Conservation (phyloP, 202 grass and related monocot species). For the Eragrostis tef region DNA sequence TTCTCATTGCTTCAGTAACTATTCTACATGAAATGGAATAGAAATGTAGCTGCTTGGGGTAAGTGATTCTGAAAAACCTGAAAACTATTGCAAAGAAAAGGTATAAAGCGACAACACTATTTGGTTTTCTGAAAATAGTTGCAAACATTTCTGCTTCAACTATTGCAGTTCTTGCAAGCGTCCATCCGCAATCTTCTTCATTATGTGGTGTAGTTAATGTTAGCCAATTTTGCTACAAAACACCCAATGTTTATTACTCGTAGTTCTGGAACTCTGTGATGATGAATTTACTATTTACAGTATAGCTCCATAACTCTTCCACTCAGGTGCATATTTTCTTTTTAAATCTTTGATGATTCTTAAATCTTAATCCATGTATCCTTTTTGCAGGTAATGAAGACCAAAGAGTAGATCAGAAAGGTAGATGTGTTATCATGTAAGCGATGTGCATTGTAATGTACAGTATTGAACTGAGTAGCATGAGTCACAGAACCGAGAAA, state of each 20-base stretch:
- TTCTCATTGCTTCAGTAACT: constrained; percentile 34
- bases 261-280: neutral
- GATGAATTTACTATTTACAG: neutral
- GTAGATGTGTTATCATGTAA: constrained; percentile 78
- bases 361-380: neutral
- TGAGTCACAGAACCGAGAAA: constrained; percentile 37
- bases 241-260: neutral
- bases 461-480: constrained; percentile 48
- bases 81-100: constrained; percentile 31
- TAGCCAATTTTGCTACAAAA: neutral
- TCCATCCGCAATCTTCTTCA: constrained; percentile 1
- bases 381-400: constrained; percentile 70
- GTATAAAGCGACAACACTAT: neutral
- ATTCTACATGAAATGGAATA: neutral
- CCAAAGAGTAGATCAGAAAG: constrained; percentile 82
- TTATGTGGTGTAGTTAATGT: neutral
- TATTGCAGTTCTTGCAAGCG: neutral
- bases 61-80: neutral
- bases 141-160: neutral
- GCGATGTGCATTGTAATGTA: constrained; percentile 49
- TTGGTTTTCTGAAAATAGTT: neutral
- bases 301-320: neutral
- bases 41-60: neutral
- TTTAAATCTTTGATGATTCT: neutral
- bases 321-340: neutral